Percentiles rank a stretch among this genome's conserved stretches.
These are phyloP conservation scores for Morella rubra DNA, from an alignment of 306 rosid genomes.

Conservation along the genomic window DNA sequence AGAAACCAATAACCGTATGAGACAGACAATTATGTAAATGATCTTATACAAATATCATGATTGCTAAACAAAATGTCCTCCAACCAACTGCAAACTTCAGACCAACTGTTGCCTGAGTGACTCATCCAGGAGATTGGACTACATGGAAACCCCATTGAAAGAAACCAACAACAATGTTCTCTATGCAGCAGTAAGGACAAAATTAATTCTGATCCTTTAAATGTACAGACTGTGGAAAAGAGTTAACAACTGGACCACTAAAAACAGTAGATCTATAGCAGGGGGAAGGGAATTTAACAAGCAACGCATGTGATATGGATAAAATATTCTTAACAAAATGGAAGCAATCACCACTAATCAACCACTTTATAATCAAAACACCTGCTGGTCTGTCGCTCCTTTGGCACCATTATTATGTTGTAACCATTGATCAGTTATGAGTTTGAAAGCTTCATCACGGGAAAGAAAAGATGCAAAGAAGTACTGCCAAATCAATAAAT, in stretches of 20 bases:
- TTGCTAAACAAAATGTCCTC: too few relatives aligned
- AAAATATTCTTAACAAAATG: conserved; percentile 8
- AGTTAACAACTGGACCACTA: too few relatives aligned
- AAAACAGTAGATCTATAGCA: too few relatives aligned
- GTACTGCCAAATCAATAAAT: conserved; percentile 55
- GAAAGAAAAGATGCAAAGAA: conserved; percentile 92
- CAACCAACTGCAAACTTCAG: background rate
- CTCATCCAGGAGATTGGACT: background rate
- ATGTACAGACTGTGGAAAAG: background rate
- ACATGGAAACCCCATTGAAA: background rate
- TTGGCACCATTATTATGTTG: conserved; percentile 48
- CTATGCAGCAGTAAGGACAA: background rate
- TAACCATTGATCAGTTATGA: conserved; percentile 81
- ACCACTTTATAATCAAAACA: conserved; percentile 28
- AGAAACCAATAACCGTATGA: background rate
- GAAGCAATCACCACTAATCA: conserved; percentile 14
- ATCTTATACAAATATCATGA: background rate
- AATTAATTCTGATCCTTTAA: background rate
- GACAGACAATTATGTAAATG: background rate
- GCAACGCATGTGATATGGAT: too few relatives aligned
- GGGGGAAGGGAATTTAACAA: too few relatives aligned
- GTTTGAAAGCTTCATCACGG: conserved; percentile 89
- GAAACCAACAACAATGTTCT: background rate
- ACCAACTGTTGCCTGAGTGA: background rate
- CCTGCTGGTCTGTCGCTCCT: conserved; percentile 54